Evolutionary conservation across 441 rosid species (phyloP).

Genomic region (Iberis amara): DNA sequence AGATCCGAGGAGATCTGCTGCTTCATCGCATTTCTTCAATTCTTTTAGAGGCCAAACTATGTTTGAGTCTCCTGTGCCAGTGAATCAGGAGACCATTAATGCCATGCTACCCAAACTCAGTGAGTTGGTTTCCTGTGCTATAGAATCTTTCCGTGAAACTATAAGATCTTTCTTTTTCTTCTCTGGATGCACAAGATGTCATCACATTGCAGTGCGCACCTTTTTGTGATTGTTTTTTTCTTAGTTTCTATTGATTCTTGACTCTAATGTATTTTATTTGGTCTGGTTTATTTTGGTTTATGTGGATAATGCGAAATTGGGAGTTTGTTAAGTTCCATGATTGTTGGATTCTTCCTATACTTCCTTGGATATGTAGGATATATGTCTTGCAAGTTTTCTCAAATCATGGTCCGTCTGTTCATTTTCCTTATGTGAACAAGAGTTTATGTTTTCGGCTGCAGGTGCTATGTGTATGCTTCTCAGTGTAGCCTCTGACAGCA

Average conservation of each 20-base stretch:
- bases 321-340: conserved; percentile 9
- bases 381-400: conserved; percentile 17
- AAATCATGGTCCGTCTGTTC: conserved; percentile 6
- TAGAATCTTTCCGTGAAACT: conserved; percentile 10
- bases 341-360: conserved; percentile 21
- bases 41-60: conserved; percentile 82
- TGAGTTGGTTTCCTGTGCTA: conserved; percentile 35
- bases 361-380: conserved; percentile 19
- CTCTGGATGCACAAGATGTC: conserved; percentile 5
- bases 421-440: conserved; percentile 17
- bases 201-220: conserved; percentile 6
- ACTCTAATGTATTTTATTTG: conserved; percentile 1
- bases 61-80: conserved; percentile 70
- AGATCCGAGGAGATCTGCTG: conserved; percentile 84
- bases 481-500: conserved; percentile 70
- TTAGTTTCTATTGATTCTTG: conserved; percentile 18
- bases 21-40: conserved; percentile 64
- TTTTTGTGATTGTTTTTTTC: conserved; percentile 10
- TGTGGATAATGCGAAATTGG: conserved; percentile 10
- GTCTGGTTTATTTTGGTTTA: conserved; percentile 18
- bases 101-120: conserved; percentile 97
- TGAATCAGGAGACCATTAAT: conserved; percentile 70
- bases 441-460: conserved; percentile 32
- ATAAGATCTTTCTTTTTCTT: not conserved
- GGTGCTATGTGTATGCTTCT: conserved; percentile 73